Base-by-base conservation (phyloP, 1,139 yeast species). In the Yamadazyma diddensiae region DNA sequence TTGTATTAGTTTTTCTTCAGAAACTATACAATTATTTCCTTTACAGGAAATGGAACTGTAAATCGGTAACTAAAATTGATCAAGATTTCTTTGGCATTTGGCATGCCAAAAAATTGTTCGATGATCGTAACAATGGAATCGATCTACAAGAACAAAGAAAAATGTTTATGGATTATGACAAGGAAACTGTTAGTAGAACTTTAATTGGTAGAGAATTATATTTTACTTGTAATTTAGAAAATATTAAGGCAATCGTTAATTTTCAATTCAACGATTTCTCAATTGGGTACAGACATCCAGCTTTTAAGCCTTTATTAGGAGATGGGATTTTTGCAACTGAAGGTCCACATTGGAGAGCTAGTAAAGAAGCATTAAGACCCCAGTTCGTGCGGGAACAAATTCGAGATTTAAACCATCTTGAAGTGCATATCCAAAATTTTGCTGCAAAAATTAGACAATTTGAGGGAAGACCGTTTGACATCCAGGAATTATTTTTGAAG, bases 321-420 rank as follows among this genome's bases (percentile, higher is more conserved):
- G 72, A 73, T 40, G 82, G 82, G 13, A 74, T 77, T 37, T 77
- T 77, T 57, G 74, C 81, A 2, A 60, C 73, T 20, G 77, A 73
- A 35, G 78, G 77, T 11, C 67, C 59, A 17, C 76, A 71, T 5
- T 77, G 82, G 82, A 70, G 70, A 46, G 74, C 72, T 45, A 66
- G 79, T 11, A 60, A 81, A 33, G 69, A 73, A 12, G 57, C 75
- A 65, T 63, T 77, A 48, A 61, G 82, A 38, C 82, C 82, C 1
- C 80, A 75, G 50, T 77, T 77, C 50, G 63, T 73, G 16, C 59
- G 77, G 35, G 79, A 73, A 41, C 79, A 74, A 46, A 65, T 76
- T 26, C 61, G 73, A 14, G 77, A 73, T 38, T 64, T 75, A 25
- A 54, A 59, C 30, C 42, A 62, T 12, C 59, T 75, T 44, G 77